phyloP scores from a whole-genome alignment of 371 early-diverging fungal species.

The Actinomortierella ambigua region DNA sequence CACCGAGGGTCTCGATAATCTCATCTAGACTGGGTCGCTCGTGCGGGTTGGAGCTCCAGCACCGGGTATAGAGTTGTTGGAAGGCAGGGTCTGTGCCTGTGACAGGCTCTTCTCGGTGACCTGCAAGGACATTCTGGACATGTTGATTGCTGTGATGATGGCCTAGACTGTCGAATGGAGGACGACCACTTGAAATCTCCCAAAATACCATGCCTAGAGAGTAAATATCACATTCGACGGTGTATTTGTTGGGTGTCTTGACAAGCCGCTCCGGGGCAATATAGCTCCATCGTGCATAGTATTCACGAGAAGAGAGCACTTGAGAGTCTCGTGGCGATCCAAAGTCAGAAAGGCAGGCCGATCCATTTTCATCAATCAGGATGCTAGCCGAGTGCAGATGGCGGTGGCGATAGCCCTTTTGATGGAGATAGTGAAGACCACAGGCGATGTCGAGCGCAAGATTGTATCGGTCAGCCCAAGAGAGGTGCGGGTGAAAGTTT shows the following conservation, averaged over 20 bases:
- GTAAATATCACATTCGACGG: slow-evolving; percentile 40
- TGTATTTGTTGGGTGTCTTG: slow-evolving; percentile 17
- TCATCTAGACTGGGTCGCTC: slow-evolving; percentile 34
- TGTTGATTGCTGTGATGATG: slow-evolving; percentile 22
- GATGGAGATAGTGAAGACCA: slow-evolving; percentile 35
- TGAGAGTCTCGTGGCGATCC: slow-evolving; percentile 27
- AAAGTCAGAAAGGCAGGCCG: slow-evolving; percentile 42
- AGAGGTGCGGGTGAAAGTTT: slow-evolving; percentile 42
- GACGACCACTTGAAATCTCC: slow-evolving; percentile 44
- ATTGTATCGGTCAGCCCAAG: slow-evolving; percentile 45
- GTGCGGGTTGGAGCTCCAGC: slow-evolving; percentile 33
- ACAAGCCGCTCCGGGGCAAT: slow-evolving; percentile 32
- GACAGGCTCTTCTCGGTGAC: slow-evolving; percentile 33
- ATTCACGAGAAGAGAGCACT: slow-evolving; percentile 35
- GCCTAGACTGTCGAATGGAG: slow-evolving; percentile 27
- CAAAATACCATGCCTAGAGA: slow-evolving; percentile 38
- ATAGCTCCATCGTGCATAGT: slow-evolving; percentile 30
- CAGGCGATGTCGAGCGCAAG: slow-evolving; percentile 40
- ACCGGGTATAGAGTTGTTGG: slow-evolving; percentile 27
- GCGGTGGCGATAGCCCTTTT: slow-evolving; percentile 39
- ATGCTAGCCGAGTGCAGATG: slow-evolving; percentile 43
- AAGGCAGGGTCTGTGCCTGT: slow-evolving; percentile 22
- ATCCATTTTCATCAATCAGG: slow-evolving; percentile 41
- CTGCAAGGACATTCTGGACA: slow-evolving; percentile 16
- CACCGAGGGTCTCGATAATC: slow-evolving; percentile 37